These are phyloP conservation scores for Radiomyces spectabilis DNA, from an alignment of 192 early-diverging fungal species.

Conservation along the genomic window DNA sequence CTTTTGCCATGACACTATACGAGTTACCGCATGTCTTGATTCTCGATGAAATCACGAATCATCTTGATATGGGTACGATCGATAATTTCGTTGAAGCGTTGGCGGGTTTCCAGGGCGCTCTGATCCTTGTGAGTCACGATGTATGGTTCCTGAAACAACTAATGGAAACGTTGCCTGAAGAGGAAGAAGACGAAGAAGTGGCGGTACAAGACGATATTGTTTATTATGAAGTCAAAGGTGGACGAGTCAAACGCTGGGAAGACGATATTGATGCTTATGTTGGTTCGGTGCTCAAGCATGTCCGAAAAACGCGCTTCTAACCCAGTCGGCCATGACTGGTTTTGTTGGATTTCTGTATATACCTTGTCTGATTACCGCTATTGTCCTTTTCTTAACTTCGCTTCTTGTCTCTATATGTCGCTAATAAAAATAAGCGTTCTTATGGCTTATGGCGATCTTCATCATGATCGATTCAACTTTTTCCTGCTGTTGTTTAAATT, in stretches of 20 bases:
- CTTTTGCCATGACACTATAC: slow-evolving; percentile 60
- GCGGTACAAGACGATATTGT: no score
- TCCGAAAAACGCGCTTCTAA: no score
- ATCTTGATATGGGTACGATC: slow-evolving; percentile 83
- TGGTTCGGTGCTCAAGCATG: background rate
- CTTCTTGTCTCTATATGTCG: no score
- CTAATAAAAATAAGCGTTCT: no score
- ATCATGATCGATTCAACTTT: no score
- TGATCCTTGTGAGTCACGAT: slow-evolving; percentile 85
- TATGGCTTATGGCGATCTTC: no score
- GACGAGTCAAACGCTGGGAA: slow-evolving; percentile 18
- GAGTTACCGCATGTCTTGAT: slow-evolving; percentile 61
- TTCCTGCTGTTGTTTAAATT: no score
- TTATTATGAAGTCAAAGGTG: slow-evolving; percentile 19
- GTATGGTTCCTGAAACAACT: slow-evolving; percentile 54
- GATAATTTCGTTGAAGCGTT: slow-evolving; percentile 66
- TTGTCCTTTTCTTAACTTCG: no score
- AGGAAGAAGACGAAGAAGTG: background rate
- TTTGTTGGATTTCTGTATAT: no score
- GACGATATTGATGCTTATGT: slow-evolving; percentile 27
- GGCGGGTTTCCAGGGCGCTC: slow-evolving; percentile 62
- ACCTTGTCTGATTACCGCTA: no score
- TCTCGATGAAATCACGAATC: slow-evolving; percentile 84
- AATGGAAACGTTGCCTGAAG: slow-evolving; percentile 23
- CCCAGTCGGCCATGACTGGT: no score